Evolutionary conservation across 768 basidiomycete species (phyloP), one percentile per base, ranked within the genome.

Genomic region (Clavulina sp.): DNA sequence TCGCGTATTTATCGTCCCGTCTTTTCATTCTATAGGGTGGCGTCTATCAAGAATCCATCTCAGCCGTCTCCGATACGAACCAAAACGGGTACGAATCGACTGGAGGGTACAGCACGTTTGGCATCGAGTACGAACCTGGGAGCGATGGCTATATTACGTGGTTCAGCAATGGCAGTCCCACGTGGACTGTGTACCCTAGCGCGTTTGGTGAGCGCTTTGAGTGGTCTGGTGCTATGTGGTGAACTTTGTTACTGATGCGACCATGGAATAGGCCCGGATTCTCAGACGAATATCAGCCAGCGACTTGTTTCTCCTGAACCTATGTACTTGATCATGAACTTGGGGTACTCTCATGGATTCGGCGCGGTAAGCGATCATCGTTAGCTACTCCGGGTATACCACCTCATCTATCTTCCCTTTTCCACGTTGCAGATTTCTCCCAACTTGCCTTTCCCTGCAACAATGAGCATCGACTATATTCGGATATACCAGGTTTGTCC

Each of bases 401-500:
- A n/a, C n/a, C n/a, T n/a, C n/a, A n/a, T n/a, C n/a, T n/a, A n/a
- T 13, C 26, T 46, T 28, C 26, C 13, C 13, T 9, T 13, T 46
- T 16, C 24, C 13, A 13, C 9, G 26, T 24, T 16, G 43, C 18
- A 7, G 7, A 29, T 31, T 7, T 49, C 32, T 6, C 29, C 26
- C 7, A 69, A 81, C 53, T 67, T 93, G 21, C 68, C 66, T 16
- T 91, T 87, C 68, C 91, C 91, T 6, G 70, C 63, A 19, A 67
- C 63, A 18, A 80, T 95, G 84, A 69, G 68, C 46, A 54, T 93
- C 34, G 87, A 95, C 62, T 95, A 82, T 68, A 77, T 96, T 51
- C 77, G 92, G 21, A 84, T 97, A 5, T 97, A 95, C 64, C 92
- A 95, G 62, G 76, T 76, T 2, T n/a, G n/a, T n/a, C n/a, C n/a